Conservation (phyloP, 2,329 filamentous ascomycete genomes). For the Fusarium chaquense region DNA sequence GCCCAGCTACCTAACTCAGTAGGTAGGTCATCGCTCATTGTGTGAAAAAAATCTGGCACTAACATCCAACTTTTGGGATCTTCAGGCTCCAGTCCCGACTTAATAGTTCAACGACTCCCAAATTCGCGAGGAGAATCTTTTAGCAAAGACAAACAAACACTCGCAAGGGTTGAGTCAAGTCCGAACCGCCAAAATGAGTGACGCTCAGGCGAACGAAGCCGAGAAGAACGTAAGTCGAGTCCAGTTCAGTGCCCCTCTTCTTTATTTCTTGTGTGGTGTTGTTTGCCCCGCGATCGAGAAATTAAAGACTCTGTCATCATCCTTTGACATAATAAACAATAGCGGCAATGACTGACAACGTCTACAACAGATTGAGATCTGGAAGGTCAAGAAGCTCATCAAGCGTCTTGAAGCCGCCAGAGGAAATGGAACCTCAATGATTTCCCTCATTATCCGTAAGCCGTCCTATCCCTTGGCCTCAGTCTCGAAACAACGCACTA, state of each 20-base stretch:
- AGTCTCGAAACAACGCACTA: slow-evolving; percentile 43
- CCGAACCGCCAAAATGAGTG: slow-evolving; percentile 77
- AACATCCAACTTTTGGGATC: slow-evolving; percentile 50
- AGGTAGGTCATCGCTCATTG: slow-evolving; percentile 43
- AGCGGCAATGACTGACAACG: slow-evolving; percentile 37
- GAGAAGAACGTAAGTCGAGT: slow-evolving; percentile 85
- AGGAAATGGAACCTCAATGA: slow-evolving; percentile 99
- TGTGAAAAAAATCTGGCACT: slow-evolving; percentile 52
- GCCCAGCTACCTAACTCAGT: neutral
- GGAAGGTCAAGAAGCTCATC: slow-evolving; percentile 99
- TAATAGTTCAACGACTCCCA: slow-evolving; percentile 41
- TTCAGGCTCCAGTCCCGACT: slow-evolving; percentile 39
- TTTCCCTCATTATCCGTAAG: slow-evolving; percentile 97
- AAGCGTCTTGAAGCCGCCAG: slow-evolving; percentile 97
- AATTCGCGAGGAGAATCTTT: slow-evolving; percentile 39
- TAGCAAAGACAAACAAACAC: slow-evolving; percentile 32
- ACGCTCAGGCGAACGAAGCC: slow-evolving; percentile 87
- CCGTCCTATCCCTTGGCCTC: slow-evolving; percentile 35
- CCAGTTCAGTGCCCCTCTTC: slow-evolving; percentile 35
- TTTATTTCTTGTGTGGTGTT: slow-evolving; percentile 24
- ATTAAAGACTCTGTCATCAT: slow-evolving; percentile 18
- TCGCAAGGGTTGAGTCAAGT: slow-evolving; percentile 39
- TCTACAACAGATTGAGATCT: slow-evolving; percentile 73
- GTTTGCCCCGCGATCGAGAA: slow-evolving; percentile 50
- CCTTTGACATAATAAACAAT: slow-evolving; percentile 6